Base-by-base conservation (phyloP, 108 stramenopile genomes). In the Cyclotella cryptica region DNA sequence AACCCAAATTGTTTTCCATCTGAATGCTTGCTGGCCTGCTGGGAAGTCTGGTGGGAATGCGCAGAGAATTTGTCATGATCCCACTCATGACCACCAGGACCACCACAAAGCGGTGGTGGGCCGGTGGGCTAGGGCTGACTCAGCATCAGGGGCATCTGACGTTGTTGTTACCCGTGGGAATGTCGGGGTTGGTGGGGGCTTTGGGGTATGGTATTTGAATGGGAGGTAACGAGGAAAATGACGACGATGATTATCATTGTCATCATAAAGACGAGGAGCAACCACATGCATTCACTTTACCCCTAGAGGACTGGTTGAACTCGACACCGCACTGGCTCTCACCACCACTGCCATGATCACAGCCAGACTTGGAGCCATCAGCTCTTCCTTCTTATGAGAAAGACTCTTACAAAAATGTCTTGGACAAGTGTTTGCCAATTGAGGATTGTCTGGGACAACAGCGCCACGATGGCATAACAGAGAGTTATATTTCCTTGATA, bases 31-130 rank as follows among this genome's bases (percentile, higher is more conserved):
- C 96, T 10, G 97, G 97, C 0, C 9, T 83, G 7, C 62, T 92
- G 8, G 97, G 97, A 19, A 90, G 88, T 3, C 76, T 97, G 19
- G 96, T 90, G 12, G 97, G 97, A 6, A 90, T 96, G 90, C 96
- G 97, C 0, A 96, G 97, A 24, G 97, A 94, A 10, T 98, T 98
- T n/a, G n/a, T n/a, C n/a, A n/a, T n/a, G n/a, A n/a, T n/a, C n/a
- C n/a, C n/a, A n/a, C n/a, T n/a, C n/a, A 86, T 89, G 64, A 87
- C 81, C 17, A 71, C 79, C 59, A 24, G 72, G 29, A 41, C 21
- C 3, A 4, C 13, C 6, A 35, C 18, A 59, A 40, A 4, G 41
- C 2, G 46, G 41, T 41, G 14, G 60, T 49, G 35, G 69, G 53
- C 42, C 46, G 55, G 81, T 28, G 81, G 81, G 41, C 77, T 95